Evolutionary conservation across 2,329 filamentous ascomycete genomes (phyloP), one percentile per base, ranked within the genome.

Genomic region (Metarhizium sp.): DNA sequence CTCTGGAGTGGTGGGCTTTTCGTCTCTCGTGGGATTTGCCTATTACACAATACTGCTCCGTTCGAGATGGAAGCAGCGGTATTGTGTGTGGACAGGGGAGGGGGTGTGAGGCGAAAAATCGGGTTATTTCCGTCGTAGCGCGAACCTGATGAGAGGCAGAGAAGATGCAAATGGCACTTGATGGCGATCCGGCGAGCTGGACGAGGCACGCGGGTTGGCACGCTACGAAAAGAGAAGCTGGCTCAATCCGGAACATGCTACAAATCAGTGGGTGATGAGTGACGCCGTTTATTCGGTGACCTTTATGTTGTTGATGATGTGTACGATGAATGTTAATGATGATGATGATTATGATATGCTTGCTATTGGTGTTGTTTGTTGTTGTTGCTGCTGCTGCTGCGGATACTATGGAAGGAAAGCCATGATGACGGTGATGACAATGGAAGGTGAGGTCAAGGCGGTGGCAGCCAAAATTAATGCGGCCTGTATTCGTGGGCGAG

Each of bases 51-150:
- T 51, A 29, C 32, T 45, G 18, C 45, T 30, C 45, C 45, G 45
- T 29, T 18, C 20, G 18, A 48, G 45, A 69, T 66, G 64, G 62
- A 66, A 61, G 60, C 60, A 58, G 60, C 61, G 62, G 60, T 64
- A 61, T 66, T 40, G 16, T 59, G 59, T 60, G 51, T 59, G 62
- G 60, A 58, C 55, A 60, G 55, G 51, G 43, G 34, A 59, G 57
- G 62, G 64, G 59, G 65, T 56, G 64, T 62, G 59, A 56, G 56
- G 61, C 59, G 59, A 59, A 59, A 58, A 67, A 64, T 68, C 65
- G 66, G 67, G 61, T 62, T 67, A 64, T 69, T 69, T 68, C 64
- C 63, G 63, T 64, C 53, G 61, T 65, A 65, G 64, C 63, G 64
- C 56, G 58, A 61, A 55, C 46, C 53, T 20, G 48, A 40, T 40